A percentile compares a stretch with the other conserved stretches of the same genome.
Conservation (phyloP, 768 basidiomycete species). For the Trametes coccinea region DNA sequence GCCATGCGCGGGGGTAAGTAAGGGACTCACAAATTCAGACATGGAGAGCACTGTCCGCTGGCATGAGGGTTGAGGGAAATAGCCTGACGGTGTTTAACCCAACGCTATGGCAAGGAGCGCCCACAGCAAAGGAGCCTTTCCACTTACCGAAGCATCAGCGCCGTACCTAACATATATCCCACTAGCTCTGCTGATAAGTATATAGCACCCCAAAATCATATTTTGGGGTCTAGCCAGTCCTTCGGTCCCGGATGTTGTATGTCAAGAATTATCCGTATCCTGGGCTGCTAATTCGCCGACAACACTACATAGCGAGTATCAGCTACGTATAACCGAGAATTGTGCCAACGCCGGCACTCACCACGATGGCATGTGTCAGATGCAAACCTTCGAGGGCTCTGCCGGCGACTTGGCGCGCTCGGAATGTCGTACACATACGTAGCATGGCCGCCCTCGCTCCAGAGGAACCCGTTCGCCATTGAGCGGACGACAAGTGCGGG, state of each 20-base stretch:
- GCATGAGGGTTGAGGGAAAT: no score
- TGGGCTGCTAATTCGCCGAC: background rate
- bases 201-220: constrained; percentile 6
- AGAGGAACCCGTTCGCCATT: background rate
- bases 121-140: constrained; percentile 8
- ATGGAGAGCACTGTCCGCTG: no score
- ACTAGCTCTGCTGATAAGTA: no score
- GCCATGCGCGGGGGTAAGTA: no score
- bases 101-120: background rate
- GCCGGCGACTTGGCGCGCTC: background rate
- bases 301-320: background rate
- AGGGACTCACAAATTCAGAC: no score
- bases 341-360: background rate
- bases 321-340: background rate
- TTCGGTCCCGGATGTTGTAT: constrained; percentile 1
- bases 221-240: background rate
- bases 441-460: background rate
- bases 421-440: background rate
- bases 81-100: background rate
- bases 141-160: background rate
- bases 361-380: background rate
- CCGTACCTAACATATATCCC: background rate
- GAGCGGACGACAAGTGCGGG: background rate
- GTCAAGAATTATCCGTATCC: background rate
- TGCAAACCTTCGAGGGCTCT: background rate